Base-by-base conservation (phyloP, 2,329 filamentous ascomycete genomes). In the Aspergillus sergii region DNA sequence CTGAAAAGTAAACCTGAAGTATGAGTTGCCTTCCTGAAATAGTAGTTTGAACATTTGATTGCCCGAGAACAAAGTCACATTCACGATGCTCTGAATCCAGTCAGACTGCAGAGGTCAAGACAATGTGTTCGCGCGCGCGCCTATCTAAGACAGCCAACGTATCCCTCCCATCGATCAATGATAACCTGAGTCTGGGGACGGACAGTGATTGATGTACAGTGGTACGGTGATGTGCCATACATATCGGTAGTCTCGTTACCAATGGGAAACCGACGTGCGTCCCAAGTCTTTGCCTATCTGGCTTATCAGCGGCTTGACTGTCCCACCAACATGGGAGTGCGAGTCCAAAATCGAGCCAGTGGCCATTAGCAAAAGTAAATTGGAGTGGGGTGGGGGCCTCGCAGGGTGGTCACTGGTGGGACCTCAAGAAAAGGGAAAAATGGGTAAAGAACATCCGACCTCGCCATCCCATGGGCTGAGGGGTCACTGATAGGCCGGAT, bases 281-380 rank as follows among this genome's bases (percentile, higher is more conserved):
- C 41, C 23, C 34, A 36, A 45, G 58, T 65, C 56, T 54, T 45
- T 57, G 62, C 62, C 60, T 61, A 57, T 62, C 58, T 60, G 58
- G 67, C 64, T 68, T 68, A 67, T 69, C 67, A 66, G 65, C 65
- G 65, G 54, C 55, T 53, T 36, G 61, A 41, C 53, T 62, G 62
- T 66, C 64, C 64, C 64, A 66, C 64, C 32, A 56, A 62, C 58
- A 58, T 66, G 64, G 61, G 51, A 55, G 57, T 51, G 53, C 39
- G 62, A 58, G 54, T 46, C 60, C 63, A 60, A 54, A 63, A 61
- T 55, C 56, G 58, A 48, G 60, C 67, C 58, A 67, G 64, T 68
- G 32, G 51, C 51, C 58, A 67, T 21, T 50, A 36, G 34, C 16
- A 21, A 45, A 36, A 36, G 57, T 48, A 54, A 64, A 64, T 54